Conservation (phyloP, 2,329 filamentous ascomycete genomes). For the Tolypocladium paradoxum region DNA sequence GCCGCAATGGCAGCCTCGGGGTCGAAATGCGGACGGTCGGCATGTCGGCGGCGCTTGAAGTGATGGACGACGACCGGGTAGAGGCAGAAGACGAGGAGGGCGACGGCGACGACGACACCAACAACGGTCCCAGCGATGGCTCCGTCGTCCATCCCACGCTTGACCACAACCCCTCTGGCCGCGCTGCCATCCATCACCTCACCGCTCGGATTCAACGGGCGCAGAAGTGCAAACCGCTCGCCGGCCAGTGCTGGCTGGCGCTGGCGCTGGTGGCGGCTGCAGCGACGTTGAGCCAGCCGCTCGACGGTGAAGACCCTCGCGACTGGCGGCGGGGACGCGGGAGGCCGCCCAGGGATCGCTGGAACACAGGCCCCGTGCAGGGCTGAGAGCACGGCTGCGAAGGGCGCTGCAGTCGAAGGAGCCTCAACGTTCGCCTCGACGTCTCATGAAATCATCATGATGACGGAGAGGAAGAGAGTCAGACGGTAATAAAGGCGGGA, state of each 20-base stretch:
- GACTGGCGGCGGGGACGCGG: neutral
- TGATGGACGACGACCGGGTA: slow-evolving; percentile 26
- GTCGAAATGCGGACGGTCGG: slow-evolving; percentile 12
- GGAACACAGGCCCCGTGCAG: neutral
- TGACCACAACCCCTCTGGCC: slow-evolving; percentile 10
- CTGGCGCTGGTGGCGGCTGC: neutral
- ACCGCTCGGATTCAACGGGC: neutral
- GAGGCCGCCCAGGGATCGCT: slow-evolving; percentile 4
- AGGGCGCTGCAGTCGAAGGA: neutral
- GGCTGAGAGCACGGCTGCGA: neutral
- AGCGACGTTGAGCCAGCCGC: neutral
- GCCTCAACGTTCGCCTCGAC: neutral
- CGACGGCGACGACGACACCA: slow-evolving; percentile 21
- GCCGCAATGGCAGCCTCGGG: slow-evolving; percentile 17
- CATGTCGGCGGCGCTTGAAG: slow-evolving; percentile 17
- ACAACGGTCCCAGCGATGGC: slow-evolving; percentile 27
- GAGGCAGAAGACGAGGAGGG: slow-evolving; percentile 24
- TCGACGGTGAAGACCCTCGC: neutral
- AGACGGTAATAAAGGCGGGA: neutral
- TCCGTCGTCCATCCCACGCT: slow-evolving; percentile 21
- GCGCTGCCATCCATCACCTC: neutral
- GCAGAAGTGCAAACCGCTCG: neutral
- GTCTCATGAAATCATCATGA: neutral
- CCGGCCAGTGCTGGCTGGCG: neutral
- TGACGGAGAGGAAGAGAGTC: neutral